A percentile compares a stretch with the other conserved stretches of the same genome.
Conservation (phyloP, 441 rosid species). For the Syzygium syzygioides region DNA sequence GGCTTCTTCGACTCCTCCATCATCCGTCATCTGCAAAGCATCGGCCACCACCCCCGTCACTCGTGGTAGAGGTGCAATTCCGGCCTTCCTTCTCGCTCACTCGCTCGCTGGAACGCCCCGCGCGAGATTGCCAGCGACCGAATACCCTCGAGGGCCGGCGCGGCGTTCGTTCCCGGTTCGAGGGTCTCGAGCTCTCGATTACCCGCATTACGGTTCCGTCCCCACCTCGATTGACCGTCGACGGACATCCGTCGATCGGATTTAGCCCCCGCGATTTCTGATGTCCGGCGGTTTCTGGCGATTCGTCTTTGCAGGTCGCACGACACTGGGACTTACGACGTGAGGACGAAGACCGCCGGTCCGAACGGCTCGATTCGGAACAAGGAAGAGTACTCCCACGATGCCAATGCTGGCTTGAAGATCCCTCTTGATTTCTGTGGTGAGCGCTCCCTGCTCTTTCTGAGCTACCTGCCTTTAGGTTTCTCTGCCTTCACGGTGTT, state of each 20-base stretch:
- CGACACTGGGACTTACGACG: constrained; percentile 90
- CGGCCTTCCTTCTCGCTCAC: no score
- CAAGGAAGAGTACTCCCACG: constrained; percentile 76
- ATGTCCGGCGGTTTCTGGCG: neutral
- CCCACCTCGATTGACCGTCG: neutral
- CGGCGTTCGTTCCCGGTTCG: no score
- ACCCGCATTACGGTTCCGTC: no score
- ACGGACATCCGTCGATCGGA: neutral
- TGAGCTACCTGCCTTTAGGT: neutral
- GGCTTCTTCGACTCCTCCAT: no score
- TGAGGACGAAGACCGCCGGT: constrained; percentile 74
- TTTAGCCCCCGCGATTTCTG: neutral
- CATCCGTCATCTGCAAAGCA: no score
- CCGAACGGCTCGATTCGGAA: constrained; percentile 87
- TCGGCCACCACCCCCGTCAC: no score
- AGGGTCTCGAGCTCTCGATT: no score
- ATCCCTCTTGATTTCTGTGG: constrained; percentile 80
- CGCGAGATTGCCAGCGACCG: no score
- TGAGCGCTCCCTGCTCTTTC: constrained; percentile 10
- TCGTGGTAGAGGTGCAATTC: no score
- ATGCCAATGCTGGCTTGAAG: constrained; percentile 76
- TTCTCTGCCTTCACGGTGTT: neutral
- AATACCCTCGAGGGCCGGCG: no score
- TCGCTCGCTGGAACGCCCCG: no score
- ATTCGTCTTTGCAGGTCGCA: constrained; percentile 63